Evolutionary conservation across 352 stramenopile species (phyloP), one percentile per base, ranked within the genome.

Genomic region (Phytophthora crassamura): DNA sequence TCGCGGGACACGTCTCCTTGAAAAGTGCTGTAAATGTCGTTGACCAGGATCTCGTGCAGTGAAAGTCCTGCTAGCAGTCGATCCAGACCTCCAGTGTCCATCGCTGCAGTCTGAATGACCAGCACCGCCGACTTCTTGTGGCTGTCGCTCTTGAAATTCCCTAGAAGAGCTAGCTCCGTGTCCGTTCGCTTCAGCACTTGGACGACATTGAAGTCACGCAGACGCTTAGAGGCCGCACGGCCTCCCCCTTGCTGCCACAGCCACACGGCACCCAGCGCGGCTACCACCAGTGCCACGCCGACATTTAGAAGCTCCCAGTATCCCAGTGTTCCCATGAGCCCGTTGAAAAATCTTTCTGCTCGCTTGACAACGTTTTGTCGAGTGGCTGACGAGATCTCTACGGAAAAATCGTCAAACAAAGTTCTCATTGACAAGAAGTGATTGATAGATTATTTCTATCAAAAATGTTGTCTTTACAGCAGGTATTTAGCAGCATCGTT

Each of bases 11-110:
- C 72, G 53, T 94, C 86, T 32, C 78, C 88, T 12, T 86, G 59
- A 45, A 83, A 93, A 43, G 87, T 85, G 67, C 81, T 90, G 70
- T 96, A 94, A 50, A 96, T 87, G 63, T 96, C 86, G 58, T 96
- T 96, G 22, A 78, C 51, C 32, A 94, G 64, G 18, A 89, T 88
- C 50, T 78, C 63, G 22, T 92, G 80, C 47, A 96, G 46, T 18
- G 86, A 91, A 15, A 96, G 59, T 11, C 59, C 73, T 5, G 51
- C 43, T 48, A 96, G 51, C 18, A 94, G 56, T 11, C 59, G 30
- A n/a, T 64, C 49, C 15, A 91, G 56, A 22, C 69, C 64, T 14
- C 67, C 69, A 5, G 74, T 66, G 52, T 89, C 74, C 67, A 96
- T 81, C 16, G 69, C 67, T 20, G 82, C 75, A 39, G 80, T 86